Percentiles rank a stretch among this genome's conserved stretches.
Evolutionary conservation across 1,284 basidiomycete species (phyloP).

Genomic region (Abortiporus biennis): DNA sequence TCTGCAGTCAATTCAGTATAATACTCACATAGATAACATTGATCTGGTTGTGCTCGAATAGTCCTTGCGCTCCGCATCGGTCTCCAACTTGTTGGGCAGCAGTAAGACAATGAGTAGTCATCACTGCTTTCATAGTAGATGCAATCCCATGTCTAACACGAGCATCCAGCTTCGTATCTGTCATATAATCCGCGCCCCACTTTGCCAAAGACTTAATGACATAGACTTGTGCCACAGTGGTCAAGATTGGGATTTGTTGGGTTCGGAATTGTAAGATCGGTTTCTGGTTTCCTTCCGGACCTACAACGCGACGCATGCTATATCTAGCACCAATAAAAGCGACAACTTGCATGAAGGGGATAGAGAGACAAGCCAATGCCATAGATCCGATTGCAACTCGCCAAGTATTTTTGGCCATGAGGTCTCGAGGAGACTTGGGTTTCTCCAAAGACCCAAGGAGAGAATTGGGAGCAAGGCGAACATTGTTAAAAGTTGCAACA

Average conservation of each 20-base stretch:
- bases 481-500: slow-evolving; percentile 33
- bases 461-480: slow-evolving; percentile 26
- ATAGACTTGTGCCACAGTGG: slow-evolving; percentile 33
- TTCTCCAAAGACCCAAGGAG: slow-evolving; percentile 26
- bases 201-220: slow-evolving; percentile 32
- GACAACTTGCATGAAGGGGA: slow-evolving; percentile 27
- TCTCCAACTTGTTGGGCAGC: slow-evolving; percentile 29
- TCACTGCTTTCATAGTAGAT: slow-evolving; percentile 33
- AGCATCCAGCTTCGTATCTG: slow-evolving; percentile 20
- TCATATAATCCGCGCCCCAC: slow-evolving; percentile 25
- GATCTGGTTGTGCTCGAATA: slow-evolving; percentile 38
- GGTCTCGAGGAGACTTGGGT: slow-evolving; percentile 15
- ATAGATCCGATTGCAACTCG: slow-evolving; percentile 35
- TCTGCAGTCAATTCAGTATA: slow-evolving; percentile 2
- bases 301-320: slow-evolving; percentile 32
- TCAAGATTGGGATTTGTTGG: slow-evolving; percentile 38
- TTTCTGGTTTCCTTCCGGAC: slow-evolving; percentile 14
- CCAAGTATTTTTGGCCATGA: slow-evolving; percentile 27
- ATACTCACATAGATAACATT: slow-evolving; percentile 30
- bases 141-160: slow-evolving; percentile 34
- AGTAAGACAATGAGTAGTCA: slow-evolving; percentile 27
- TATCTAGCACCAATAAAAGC: slow-evolving; percentile 34
- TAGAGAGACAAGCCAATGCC: slow-evolving; percentile 25
- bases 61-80: slow-evolving; percentile 43
- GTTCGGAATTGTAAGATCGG: slow-evolving; percentile 43